These are phyloP conservation scores for Lactifluus echinatus DNA, from an alignment of 768 basidiomycete genomes.

Conservation along the genomic window DNA sequence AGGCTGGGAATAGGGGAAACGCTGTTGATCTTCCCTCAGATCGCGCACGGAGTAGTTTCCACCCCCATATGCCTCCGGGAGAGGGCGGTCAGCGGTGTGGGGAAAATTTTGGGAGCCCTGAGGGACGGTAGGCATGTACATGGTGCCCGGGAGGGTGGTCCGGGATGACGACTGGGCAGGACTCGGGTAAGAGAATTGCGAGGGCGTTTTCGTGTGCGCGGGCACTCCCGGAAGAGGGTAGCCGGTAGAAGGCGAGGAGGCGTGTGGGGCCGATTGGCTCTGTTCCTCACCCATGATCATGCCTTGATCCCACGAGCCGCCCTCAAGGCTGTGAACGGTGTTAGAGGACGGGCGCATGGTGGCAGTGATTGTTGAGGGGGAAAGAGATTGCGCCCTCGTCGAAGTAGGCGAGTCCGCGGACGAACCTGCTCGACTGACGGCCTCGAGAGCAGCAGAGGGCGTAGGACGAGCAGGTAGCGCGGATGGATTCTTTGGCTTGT, in stretches of 20 bases:
- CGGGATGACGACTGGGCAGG: constrained; percentile 31
- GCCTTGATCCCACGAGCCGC: constrained; percentile 47
- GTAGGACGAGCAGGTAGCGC: constrained; percentile 9
- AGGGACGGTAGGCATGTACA: constrained; percentile 28
- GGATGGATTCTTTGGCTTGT: constrained; percentile 46
- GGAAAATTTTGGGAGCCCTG: constrained; percentile 33
- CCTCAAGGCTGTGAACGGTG: constrained; percentile 35
- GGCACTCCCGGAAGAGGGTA: constrained; percentile 14
- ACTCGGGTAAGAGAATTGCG: constrained; percentile 19
- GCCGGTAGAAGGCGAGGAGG: constrained; percentile 32
- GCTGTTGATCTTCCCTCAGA: constrained; percentile 42
- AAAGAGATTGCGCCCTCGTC: constrained; percentile 50
- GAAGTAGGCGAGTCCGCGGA: constrained; percentile 34
- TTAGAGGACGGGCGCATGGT: constrained; percentile 32
- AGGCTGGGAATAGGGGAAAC: constrained; percentile 44
- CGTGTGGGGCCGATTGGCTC: constrained; percentile 22
- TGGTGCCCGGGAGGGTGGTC: constrained; percentile 32
- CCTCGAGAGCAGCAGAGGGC: constrained; percentile 11
- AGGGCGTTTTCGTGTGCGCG: constrained; percentile 1
- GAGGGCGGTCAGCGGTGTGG: constrained; percentile 43
- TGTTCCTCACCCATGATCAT: constrained; percentile 43
- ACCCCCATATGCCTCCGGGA: constrained; percentile 37
- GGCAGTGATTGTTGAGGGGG: constrained; percentile 48
- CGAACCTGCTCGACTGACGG: constrained; percentile 17
- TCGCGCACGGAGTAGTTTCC: constrained; percentile 37